Conservation (phyloP, 225 moss, liverwort and hornwort genomes). For the Anthoceros angustus region DNA sequence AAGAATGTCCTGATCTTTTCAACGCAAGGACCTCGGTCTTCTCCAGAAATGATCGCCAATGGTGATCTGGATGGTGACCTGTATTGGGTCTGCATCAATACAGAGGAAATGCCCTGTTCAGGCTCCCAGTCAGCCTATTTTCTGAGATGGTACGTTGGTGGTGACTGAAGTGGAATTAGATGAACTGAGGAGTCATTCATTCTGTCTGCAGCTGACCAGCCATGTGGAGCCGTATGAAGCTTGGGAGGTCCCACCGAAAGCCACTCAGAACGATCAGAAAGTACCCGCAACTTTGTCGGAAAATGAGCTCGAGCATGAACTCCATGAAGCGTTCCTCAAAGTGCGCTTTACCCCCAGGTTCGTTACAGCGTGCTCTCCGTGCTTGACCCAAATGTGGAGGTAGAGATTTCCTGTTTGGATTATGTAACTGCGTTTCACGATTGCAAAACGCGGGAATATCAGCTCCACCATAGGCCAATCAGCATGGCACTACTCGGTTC, state of each 20-base stretch:
- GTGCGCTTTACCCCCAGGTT: not conserved
- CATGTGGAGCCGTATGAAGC: not conserved
- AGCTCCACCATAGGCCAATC: not conserved
- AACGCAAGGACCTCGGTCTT: slow-evolving; percentile 38
- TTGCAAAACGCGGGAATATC: not conserved
- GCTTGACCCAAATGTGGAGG: not conserved
- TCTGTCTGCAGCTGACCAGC: not conserved
- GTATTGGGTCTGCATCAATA: slow-evolving; percentile 40
- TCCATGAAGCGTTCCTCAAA: not conserved
- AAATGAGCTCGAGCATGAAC: not conserved
- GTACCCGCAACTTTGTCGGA: not conserved
- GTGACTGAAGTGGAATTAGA: not conserved
- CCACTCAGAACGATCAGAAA: not conserved
- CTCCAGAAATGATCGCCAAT: slow-evolving; percentile 41
- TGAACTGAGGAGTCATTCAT: not conserved
- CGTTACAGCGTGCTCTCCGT: not conserved
- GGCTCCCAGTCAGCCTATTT: not conserved
- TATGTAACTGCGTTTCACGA: not conserved
- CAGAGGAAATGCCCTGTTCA: slow-evolving; percentile 17
- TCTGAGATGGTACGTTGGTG: not conserved
- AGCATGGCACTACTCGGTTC: not conserved
- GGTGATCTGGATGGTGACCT: slow-evolving; percentile 37
- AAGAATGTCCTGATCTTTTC: slow-evolving; percentile 44
- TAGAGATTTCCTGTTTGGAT: not conserved
- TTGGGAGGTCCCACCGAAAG: not conserved